Evolutionary conservation across 2,329 filamentous ascomycete species (phyloP), one percentile per base, ranked within the genome.

Genomic region (Fusarium tupiense): DNA sequence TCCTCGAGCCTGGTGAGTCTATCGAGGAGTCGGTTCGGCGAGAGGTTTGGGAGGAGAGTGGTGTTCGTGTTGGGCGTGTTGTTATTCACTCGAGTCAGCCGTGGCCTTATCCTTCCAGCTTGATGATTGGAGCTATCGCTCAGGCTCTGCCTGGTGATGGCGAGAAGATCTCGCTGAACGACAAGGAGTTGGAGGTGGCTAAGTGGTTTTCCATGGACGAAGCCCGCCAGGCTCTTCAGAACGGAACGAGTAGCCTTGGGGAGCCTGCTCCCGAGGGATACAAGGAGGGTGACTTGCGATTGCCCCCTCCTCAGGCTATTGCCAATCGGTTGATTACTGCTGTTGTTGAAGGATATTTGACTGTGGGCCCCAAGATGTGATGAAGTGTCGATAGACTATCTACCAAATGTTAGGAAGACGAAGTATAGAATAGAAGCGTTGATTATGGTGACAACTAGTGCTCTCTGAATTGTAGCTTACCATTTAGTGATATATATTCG

Each of bases 251-350:
- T 81, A 88, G 88, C 5, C 80, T 98, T 67, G 93, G 91, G 20
- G 92, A 93, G 47, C 81, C 85, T 3, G 85, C 92, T 3, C 89
- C 90, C 0, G 84, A 88, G 46, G 92, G 88, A 17, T 95, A 95
- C 79, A 92, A 91, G 80, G 91, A 95, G 81, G 95, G 94, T 0
- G 90, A 88, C 8, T 82, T 99, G 84, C 89, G 94, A 64, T 83
- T 99, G 80, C 96, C 96, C 52, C 94, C 95, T 5, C 85, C 88
- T 67, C 97, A 95, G 41, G 96, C 96, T 4, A 98, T 99, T 87
- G 96, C 96, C 22, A 93, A 98, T 82, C 93, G 95, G 81, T 84
- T 98, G 80, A 91, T 99, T 77, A 88, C 86, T 60, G 94, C 95
- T 3, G 94, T 98, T 20, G 89, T 92, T 2, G 90, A 91, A 58